Percentiles rank a stretch among this genome's conserved stretches.
phyloP scores from a whole-genome alignment of 441 rosid genomes.

The Euphorbia corollata region DNA sequence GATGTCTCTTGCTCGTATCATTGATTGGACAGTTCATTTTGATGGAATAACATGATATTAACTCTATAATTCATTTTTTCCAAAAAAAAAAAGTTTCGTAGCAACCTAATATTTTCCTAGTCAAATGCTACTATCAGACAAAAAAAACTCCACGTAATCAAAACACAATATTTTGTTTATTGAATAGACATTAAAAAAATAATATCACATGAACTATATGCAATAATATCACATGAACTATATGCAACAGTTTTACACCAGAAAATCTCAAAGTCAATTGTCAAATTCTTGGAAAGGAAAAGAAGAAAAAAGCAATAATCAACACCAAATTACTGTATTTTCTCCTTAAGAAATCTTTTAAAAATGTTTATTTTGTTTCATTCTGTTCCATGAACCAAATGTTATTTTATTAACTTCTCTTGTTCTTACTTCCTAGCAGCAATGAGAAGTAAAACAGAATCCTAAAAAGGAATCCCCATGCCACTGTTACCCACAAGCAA shows the following conservation, averaged over 20 bases:
- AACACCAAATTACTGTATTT: not conserved
- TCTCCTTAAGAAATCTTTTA: too few relatives aligned
- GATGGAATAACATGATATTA: too few relatives aligned
- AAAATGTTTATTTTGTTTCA: too few relatives aligned
- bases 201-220: not conserved
- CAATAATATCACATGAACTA: not conserved
- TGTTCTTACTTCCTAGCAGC: slow-evolving; percentile 81
- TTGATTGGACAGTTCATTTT: too few relatives aligned
- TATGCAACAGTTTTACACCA: slow-evolving; percentile 21
- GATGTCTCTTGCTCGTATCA: too few relatives aligned
- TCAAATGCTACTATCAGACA: not conserved
- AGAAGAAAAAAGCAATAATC: not conserved
- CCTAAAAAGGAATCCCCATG: slow-evolving; percentile 75
- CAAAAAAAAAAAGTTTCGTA: not conserved
- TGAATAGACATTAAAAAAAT: not conserved
- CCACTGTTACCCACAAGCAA: slow-evolving; percentile 66
- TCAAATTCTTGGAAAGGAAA: not conserved
- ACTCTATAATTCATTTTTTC: not conserved
- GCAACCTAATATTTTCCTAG: not conserved
- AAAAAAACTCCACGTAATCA: not conserved
- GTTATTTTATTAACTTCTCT: slow-evolving; percentile 37
- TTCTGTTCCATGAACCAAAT: not conserved
- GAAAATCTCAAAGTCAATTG: slow-evolving; percentile 5
- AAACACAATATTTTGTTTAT: not conserved
- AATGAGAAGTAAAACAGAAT: slow-evolving; percentile 65